Base-by-base conservation (phyloP, 495 filamentous ascomycete genomes). In the Daldinia loculata region DNA sequence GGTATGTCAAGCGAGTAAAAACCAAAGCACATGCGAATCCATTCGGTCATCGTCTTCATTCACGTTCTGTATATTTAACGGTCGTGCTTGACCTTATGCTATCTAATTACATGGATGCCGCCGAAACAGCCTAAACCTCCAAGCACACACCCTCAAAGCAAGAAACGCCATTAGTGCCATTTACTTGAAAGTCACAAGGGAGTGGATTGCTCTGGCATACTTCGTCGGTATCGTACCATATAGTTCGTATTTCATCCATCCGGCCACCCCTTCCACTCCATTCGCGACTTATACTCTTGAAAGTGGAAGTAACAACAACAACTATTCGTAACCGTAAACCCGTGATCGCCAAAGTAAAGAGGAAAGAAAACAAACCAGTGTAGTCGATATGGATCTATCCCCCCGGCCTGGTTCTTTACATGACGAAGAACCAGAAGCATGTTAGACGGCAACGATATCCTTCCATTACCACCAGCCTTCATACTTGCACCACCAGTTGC, bases 171-270 rank as follows among this genome's bases (percentile, higher is more conserved):
- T 12, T 24, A 1, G 43, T 48, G 9, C 19, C 43, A 24, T 48
- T 48, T 9, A 19, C 17, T 48, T 22, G 19, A 48, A 24, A 24
- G 22, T 12, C 43, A 5, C 19, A 24, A 14, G 4, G 34, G 50
- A 3, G 4, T 15, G n/a, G 0, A 30, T 22, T 29, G 24, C 24
- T 53, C 24, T 30, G 50, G 7, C 6, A 27, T 53, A 30, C 26
- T 53, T n/a, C 50, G 24, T 30, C 24, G 24, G 24, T 7, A 24
- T 24, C 27, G 50, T 53, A 30, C 26, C 50, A 30, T 53, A 17
- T 14, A 53, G 14, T 53, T 53, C 50, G 26, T 53, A n/a, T 29
- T 53, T 53, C 26, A 5, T 53, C 22, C 50, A 53, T 30, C 50
- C 19, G 12, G 12, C 50, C 14, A n/a, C 24, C 45, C 45, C 24